A percentile compares a stretch with the other conserved stretches of the same genome.
phyloP scores from a whole-genome alignment of 2,329 filamentous ascomycete species.

The Clarireedia paspali region DNA sequence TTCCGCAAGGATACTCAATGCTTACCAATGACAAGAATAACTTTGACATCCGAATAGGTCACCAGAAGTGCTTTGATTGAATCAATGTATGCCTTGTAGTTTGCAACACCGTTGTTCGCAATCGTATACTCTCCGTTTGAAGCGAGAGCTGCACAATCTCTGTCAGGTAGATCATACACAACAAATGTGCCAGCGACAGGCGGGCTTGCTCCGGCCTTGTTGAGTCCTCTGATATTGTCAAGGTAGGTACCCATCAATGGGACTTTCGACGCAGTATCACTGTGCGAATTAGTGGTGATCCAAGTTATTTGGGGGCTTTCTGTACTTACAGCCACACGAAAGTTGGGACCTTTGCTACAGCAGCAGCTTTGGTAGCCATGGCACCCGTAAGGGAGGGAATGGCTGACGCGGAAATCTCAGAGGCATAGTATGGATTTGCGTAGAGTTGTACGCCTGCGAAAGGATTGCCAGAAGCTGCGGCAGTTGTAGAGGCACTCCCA shows the following conservation, averaged over 20 bases:
- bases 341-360: slow-evolving; percentile 42
- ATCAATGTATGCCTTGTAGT: slow-evolving; percentile 48
- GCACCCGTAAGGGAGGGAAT: slow-evolving; percentile 54
- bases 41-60: slow-evolving; percentile 43
- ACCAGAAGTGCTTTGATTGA: slow-evolving; percentile 45
- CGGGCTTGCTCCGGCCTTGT: slow-evolving; percentile 39
- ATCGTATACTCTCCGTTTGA: slow-evolving; percentile 56
- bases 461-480: slow-evolving; percentile 42
- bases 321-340: slow-evolving; percentile 43
- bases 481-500: slow-evolving; percentile 16
- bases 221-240: slow-evolving; percentile 38
- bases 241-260: slow-evolving; percentile 40
- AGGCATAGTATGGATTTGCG: slow-evolving; percentile 45
- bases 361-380: slow-evolving; percentile 40
- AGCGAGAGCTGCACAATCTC: slow-evolving; percentile 55
- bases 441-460: slow-evolving; percentile 43
- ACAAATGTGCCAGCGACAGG: slow-evolving; percentile 45
- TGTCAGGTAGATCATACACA: slow-evolving; percentile 56
- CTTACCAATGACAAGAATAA: slow-evolving; percentile 41
- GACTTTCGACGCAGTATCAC: slow-evolving; percentile 41
- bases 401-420: slow-evolving; percentile 45
- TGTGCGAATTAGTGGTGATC: slow-evolving; percentile 1
- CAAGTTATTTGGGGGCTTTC: background rate
- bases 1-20: background rate
- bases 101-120: slow-evolving; percentile 38